Base-by-base conservation (phyloP, 1,284 basidiomycete genomes). In the Boletus holoroseus region DNA sequence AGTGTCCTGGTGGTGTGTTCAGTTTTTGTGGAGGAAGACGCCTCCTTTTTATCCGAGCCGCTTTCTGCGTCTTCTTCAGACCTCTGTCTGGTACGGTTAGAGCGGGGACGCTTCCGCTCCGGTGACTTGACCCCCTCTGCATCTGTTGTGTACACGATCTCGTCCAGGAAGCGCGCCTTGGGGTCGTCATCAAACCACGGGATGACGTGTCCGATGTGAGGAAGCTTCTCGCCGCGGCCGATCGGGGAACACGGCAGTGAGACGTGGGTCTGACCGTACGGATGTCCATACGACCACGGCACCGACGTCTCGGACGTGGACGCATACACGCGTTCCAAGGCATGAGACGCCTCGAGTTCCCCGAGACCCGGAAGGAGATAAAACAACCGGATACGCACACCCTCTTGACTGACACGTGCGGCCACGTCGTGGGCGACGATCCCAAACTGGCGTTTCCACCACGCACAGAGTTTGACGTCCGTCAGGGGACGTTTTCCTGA, bases 161-260 rank as follows among this genome's bases (percentile, higher is more conserved):
- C 91, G 63, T 91, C 88, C 63, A 96, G 70, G 68, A 96, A 96
- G 18, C 94, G 79, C 48, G 88, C 83, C 68, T 96, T 96, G 2
- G 94, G 93, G 68, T 95, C 92, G 62, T 97, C 94, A 16, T 92
- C 88, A 62, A 96, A 91, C 48, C 79, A 85, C 2, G 94, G 94
- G 20, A 96, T 86, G 47, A 82, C 78, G 42, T 82, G 78, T 0
- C 88, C 88, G 20, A 95, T 70, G 55, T 86, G 70, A 24, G 50
- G 47, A 9, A 43, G 52, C 43, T 62, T 63, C 5, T 60, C 56
- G 5, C 61, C 55, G 13, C 46, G 24, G 0, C 41, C 58, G 41
- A 52, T 56, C 53, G 61, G 46, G 31, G 31, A 34, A 26, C 62
- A 63, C 4, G 59, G 57, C 24, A 84, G 71, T 4, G 75, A 73